Evolutionary conservation across 2,329 filamentous ascomycete genomes (phyloP), one percentile per base, ranked within the genome.

Genomic region (Claviceps arundinis): DNA sequence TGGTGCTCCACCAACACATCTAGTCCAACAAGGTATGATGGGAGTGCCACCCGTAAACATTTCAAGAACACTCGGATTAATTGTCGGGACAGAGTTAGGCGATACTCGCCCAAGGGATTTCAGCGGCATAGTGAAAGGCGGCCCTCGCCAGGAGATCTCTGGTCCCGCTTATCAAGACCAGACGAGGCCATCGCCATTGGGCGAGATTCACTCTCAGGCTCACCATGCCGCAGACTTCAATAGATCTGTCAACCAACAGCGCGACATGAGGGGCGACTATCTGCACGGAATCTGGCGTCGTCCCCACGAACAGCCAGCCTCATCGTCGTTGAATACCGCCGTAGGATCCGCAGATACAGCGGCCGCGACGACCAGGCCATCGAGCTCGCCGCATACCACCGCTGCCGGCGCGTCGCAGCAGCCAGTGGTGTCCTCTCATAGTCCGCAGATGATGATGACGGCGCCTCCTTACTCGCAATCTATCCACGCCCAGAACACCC

Each of bases 161-260:
- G 93, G 90, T 24, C 82, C 86, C 40, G 76, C 89, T 9, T 98
- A 96, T 69, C 85, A 91, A 66, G 93, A 97, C 65, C 79, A 89
- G 59, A 87, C 84, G 8, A 82, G 90, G 64, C 76, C 88, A 11
- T 87, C 84, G 56, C 80, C 84, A 34, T 76, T 87, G 30, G 75
- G 80, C 47, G 91, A 97, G 61, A 81, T 97, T 51, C 76, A 93
- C 57, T 85, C 86, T 46, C 89, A 96, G 66, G 88, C 89, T 30
- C 82, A 88, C 49, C 88, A 95, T 56, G 85, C 91, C 17, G 88
- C 89, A 53, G 91, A 97, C 59, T 95, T 85, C 71, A 97, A 91
- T 71, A 89, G 93, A 61, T 78, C 80, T 47, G 75, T 97, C 50
- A 89, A 86, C 61, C 80, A 86, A 59, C 85, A 90, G 66, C 84